Base-by-base conservation (phyloP, 1,284 basidiomycete species). In the Cutaneotrichosporon sp. region DNA sequence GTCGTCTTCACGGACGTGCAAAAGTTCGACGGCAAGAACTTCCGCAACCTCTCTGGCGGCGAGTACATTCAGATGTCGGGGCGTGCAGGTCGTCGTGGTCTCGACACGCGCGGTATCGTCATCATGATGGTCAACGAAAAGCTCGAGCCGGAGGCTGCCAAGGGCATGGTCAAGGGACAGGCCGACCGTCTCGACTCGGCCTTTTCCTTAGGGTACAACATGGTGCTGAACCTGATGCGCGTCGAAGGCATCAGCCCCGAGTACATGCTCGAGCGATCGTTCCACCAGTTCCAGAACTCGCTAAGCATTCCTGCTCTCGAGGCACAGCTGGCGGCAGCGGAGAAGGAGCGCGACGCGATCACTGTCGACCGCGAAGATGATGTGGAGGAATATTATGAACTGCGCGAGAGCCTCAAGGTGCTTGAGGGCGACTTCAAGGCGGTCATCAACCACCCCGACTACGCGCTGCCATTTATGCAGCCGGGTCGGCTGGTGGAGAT, bases 81-180 rank as follows among this genome's bases (percentile, higher is more conserved):
- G 62, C 91, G 97, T 70, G 97, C 97, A 5, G 97, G 97, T 72
- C 89, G 97, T 76, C 89, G 97, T 82, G 97, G 97, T 53, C 83
- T 99, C 63, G 97, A 99, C 78, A 96, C 98, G 70, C 88, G 97
- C n/a, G 97, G 97, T 68, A 94, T 99, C 62, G 97, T 99, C 68
- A 98, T 99, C 75, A 93, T 99, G 93, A 99, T 99, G 97, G 92
- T 91, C 77, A 96, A 99, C 80, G 94, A 97, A 82, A 97, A 97
- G 82, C 85, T 99, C 58, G 97, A 99, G 75, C 95, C 97, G 0
- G 80, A 86, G 3, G 87, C 89, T 0, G 96, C 97, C 55, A 99
- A 97, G 84, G 86, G 85, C 62, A 99, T 99, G 97, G 91, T 99
- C 79, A 98, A 98, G 81, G 97, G 97, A 58, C 91, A 97, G 82